Percentiles rank a stretch among this genome's conserved stretches.
These are phyloP conservation scores for Sparassis latifolia DNA, from an alignment of 1,284 basidiomycete genomes.

Conservation along the genomic window DNA sequence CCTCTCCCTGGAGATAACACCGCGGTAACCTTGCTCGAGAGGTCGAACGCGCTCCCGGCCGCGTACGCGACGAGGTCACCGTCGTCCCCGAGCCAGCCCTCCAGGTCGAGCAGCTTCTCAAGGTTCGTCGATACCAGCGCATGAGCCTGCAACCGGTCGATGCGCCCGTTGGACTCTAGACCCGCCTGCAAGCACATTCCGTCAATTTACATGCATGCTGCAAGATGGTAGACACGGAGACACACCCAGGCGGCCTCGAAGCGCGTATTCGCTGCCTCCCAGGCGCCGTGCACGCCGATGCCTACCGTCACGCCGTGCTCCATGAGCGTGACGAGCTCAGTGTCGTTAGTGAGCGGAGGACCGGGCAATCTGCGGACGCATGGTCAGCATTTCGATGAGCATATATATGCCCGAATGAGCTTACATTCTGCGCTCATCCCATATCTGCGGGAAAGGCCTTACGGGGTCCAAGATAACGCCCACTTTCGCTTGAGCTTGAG, in stretches of 20 bases:
- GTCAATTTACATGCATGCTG: too few species aligned
- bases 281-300: slow-evolving; percentile 41
- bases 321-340: slow-evolving; percentile 39
- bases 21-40: slow-evolving; percentile 35
- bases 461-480: slow-evolving; percentile 47
- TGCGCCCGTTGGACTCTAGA: slow-evolving; percentile 32
- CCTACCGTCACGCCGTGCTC: slow-evolving; percentile 47
- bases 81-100: slow-evolving; percentile 20
- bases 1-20: slow-evolving; percentile 27
- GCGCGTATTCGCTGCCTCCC: slow-evolving; percentile 43
- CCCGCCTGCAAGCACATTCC: slow-evolving; percentile 20
- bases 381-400: neutral
- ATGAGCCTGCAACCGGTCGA: slow-evolving; percentile 37
- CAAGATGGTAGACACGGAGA: neutral
- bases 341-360: slow-evolving; percentile 44
- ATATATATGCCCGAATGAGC: slow-evolving; percentile 3
- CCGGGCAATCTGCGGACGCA: slow-evolving; percentile 38
- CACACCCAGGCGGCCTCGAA: slow-evolving; percentile 51
- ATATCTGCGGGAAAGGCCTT: slow-evolving; percentile 44
- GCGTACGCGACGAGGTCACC: slow-evolving; percentile 49
- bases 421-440: slow-evolving; percentile 42
- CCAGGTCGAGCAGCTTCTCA: slow-evolving; percentile 43
- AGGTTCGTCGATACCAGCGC: slow-evolving; percentile 43
- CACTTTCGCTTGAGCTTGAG: slow-evolving; percentile 32
- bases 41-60: slow-evolving; percentile 34